Conservation (phyloP, 202 grass and related monocot species). For the Saccharum hybrid region DNA sequence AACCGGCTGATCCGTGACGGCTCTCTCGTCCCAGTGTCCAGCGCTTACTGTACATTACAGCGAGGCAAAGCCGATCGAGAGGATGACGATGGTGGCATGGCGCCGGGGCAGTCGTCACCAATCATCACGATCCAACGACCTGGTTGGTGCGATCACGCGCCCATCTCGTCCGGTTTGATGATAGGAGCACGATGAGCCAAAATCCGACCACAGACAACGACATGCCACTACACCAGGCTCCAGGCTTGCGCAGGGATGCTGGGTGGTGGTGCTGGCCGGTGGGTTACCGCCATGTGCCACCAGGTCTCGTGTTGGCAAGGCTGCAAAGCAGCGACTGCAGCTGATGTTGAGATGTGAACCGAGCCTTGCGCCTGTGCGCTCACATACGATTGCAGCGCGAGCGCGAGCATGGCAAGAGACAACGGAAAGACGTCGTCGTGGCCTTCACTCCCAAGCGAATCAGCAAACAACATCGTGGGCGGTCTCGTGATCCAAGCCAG, state of each 20-base stretch:
- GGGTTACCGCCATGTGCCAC: conserved; percentile 41
- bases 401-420: not conserved
- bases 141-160: not conserved
- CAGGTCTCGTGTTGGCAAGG: conserved; percentile 2
- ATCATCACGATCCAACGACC: conserved; percentile 24
- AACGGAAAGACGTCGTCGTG: not conserved
- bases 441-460: conserved; percentile 33
- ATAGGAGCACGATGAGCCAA: not conserved
- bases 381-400: not conserved
- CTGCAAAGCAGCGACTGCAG: conserved; percentile 27
- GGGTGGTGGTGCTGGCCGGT: not conserved
- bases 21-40: not conserved
- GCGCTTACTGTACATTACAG: not conserved
- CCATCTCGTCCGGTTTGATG: not conserved
- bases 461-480: not conserved
- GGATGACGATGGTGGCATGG: not conserved
- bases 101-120: not conserved
- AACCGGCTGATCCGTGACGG: not conserved
- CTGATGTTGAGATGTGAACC: conserved; percentile 3
- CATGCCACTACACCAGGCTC: not conserved
- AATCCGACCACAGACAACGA: not conserved
- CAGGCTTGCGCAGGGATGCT: not conserved
- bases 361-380: not conserved
- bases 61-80: not conserved
- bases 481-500: conserved; percentile 40